Evolutionary conservation across 352 stramenopile genomes (phyloP).

Genomic region (Thalassiosira sp.): DNA sequence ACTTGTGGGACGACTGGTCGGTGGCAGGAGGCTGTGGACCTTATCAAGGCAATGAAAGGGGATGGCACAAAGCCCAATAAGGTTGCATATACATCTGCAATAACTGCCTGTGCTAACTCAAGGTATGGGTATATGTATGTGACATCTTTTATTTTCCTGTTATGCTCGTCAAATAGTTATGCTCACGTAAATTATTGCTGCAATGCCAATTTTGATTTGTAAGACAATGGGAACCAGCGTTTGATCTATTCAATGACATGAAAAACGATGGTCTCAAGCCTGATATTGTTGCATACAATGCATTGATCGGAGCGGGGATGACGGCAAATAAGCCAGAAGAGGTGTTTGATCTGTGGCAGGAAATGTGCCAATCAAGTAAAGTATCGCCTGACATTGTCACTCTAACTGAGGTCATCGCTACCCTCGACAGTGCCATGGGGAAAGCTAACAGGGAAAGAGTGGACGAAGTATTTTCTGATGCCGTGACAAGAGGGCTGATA

Average conservation of each 20-base stretch:
- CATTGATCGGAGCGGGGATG: conserved; percentile 64
- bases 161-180: not conserved
- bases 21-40: conserved; percentile 72
- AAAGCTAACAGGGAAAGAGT: conserved; percentile 41
- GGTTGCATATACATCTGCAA: conserved; percentile 72
- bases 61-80: conserved; percentile 69
- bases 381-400: conserved; percentile 79
- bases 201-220: conserved; percentile 41
- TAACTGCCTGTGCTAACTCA: conserved; percentile 41
- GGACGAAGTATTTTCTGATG: conserved; percentile 73
- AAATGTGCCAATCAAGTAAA: conserved; percentile 58
- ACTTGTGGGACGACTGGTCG: conserved; percentile 68
- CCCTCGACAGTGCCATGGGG: conserved; percentile 45
- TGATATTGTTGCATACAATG: conserved; percentile 79
- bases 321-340: conserved; percentile 33
- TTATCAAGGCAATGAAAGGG: conserved; percentile 72
- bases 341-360: conserved; percentile 66
- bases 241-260: conserved; percentile 76
- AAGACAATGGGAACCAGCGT: conserved; percentile 64
- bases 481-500: conserved; percentile 54
- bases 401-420: conserved; percentile 70
- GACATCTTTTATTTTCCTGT: not conserved
- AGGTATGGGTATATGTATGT: not conserved
- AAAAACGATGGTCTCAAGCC: conserved; percentile 61
- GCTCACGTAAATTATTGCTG: not conserved